Evolutionary conservation across 2,329 filamentous ascomycete genomes (phyloP), one percentile per base, ranked within the genome.

Genomic region (Chaetomium globosum): DNA sequence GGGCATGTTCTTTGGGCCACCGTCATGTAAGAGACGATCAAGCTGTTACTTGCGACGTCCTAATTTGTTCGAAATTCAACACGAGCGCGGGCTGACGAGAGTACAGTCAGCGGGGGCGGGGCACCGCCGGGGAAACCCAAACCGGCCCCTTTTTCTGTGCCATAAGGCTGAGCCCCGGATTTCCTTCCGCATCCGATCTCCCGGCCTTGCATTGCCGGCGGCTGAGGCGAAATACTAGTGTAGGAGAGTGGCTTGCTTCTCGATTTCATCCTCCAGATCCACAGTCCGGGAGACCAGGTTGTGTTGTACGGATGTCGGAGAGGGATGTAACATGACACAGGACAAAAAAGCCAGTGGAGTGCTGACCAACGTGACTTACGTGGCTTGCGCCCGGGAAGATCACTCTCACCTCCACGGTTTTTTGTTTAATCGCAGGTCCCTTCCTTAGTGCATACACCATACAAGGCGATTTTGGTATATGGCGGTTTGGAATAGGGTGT

Each of bases 111-210:
- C 46, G 46, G 46, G 46, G 10, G 46, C 46, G 51, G 51, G 51
- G 51, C 26, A 16, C 21, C 23, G 19, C 39, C 16, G 43, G 43
- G 43, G 8, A 8, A 8, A 21, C 23, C 23, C 51, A 28, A 28
- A 28, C 10, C 51, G 26, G 10, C 13, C 28, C 51, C 28, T 13
- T 23, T 53, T 4, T 28, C 51, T 26, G 23, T 53, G 30, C 51
- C 51, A 28, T 53, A 53, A 31, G 51, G 51, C 51, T 53, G 51
- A 53, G 51, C 51, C 51, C 28, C 51, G 26, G n/a, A 23, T 13
- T 6, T 10, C 26, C 3, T 12, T 12, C 23, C 23, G 51, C 19
- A 28, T 26, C 21, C 26, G 13, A 31, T 31, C 51, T 28, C 51
- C 21, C 51, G 26, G 26, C n/a, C 13, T 53, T 53, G 23, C 51